Base-by-base conservation (phyloP, 202 grass and related monocot genomes). In the Hordeum pubiflorum region DNA sequence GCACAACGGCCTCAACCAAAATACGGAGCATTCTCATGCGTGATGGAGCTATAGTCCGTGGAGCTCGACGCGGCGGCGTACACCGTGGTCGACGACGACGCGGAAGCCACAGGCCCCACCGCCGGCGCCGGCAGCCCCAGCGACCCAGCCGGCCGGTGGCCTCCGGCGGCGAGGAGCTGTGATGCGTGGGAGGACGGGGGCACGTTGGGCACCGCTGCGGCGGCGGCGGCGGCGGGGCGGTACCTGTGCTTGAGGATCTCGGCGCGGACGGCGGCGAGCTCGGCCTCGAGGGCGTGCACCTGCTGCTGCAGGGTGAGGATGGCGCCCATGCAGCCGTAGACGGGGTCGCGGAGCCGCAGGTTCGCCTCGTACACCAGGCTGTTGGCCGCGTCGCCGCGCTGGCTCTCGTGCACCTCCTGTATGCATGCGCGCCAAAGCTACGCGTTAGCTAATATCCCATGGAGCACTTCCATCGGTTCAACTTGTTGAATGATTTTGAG, bases 351-450 rank as follows among this genome's bases (percentile, higher is more conserved):
- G 54, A 99, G 75, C 46, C 96, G 84, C 15, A 99, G 80, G 69
- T 90, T 95, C 23, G 96, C 92, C 81, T 99, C 96, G 78, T 99
- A 99, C 54, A 99, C 89, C 11, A 99, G 89, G 80, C 92, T 99
- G 65, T 91, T 99, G 2, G 92, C 90, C 60, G 92, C 50, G 75
- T 99, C 96, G 2, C 81, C 85, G 59, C 96, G 81, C 84, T 99
- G 96, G 87, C 82, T 91, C 85, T 96, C 92, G 4, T 88, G 89
- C 79, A 99, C 96, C 71, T 96, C 96, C 96, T 98, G 20, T 29
- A 63, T 63, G 14, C 50, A 54, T 3, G 50, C 50, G 17, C 27
- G 7, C 29, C 61, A 32, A 50, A 3, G 46, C 14, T 17, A 50
- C 4, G 46, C 46, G 46, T 50, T 50, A 50, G 5, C 7, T 7